Evolutionary conservation across 805 yeast species (phyloP).

Genomic region (Hyphopichia homilentoma): DNA sequence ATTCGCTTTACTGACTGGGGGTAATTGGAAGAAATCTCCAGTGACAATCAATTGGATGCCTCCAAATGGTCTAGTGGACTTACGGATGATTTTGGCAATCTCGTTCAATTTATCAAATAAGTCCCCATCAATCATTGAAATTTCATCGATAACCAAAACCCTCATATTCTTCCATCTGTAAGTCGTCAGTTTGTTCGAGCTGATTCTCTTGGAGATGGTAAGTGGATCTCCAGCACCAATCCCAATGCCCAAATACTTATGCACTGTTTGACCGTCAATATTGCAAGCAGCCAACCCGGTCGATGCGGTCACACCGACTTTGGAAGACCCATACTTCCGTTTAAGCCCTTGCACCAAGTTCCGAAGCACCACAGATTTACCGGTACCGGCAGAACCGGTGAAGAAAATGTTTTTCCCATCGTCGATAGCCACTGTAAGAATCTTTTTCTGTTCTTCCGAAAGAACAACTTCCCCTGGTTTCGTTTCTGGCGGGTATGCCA

Average conservation of each 20-base stretch:
- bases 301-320: constrained; percentile 87
- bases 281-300: constrained; percentile 96
- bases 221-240: constrained; percentile 55
- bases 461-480: too few relatives aligned
- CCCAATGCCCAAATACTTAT: constrained; percentile 84
- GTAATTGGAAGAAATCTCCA: constrained; percentile 96
- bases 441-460: constrained; percentile 42
- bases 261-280: constrained; percentile 87
- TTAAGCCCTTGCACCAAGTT: constrained; percentile 57
- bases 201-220: constrained; percentile 45
- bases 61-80: constrained; percentile 72
- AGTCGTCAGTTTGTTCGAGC: constrained; percentile 37
- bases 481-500: too few relatives aligned
- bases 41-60: constrained; percentile 87
- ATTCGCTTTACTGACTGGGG: constrained; percentile 65
- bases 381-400: constrained; percentile 88
- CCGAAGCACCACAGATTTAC: constrained; percentile 68
- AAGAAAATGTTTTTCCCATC: constrained; percentile 58
- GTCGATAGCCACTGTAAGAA: constrained; percentile 50
- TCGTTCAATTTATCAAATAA: constrained; percentile 71
- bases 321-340: constrained; percentile 35
- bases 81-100: constrained; percentile 58
- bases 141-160: constrained; percentile 84
- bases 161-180: constrained; percentile 63
- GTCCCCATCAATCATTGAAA: constrained; percentile 87